Evolutionary conservation across 768 basidiomycete species (phyloP).

Genomic region (Mycena capillaripes): DNA sequence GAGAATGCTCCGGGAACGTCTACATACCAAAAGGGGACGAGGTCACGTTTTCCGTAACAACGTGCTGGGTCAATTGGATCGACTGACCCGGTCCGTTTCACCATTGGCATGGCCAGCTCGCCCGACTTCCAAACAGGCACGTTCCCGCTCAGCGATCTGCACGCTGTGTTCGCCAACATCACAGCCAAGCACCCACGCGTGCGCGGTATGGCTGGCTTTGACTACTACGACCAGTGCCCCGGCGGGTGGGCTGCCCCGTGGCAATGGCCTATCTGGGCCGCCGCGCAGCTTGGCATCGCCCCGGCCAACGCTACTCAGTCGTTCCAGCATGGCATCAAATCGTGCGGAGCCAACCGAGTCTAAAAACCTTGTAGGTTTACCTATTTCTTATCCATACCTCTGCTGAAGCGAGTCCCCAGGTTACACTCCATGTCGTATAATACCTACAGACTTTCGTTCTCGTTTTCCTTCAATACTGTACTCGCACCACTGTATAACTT

Average conservation of each 20-base stretch:
- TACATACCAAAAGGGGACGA: no score
- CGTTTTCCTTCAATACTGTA: not conserved
- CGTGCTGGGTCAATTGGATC: no score
- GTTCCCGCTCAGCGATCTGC: conserved; percentile 8
- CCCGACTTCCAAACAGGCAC: conserved; percentile 4
- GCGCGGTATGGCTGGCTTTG: conserved; percentile 8
- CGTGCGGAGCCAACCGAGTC: conserved; percentile 7
- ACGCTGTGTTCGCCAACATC: conserved; percentile 1
- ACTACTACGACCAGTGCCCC: conserved; percentile 8
- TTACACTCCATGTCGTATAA: conserved; percentile 1
- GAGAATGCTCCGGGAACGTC: no score
- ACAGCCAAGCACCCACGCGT: conserved; percentile 1
- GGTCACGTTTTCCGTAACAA: no score
- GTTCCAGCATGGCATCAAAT: not conserved
- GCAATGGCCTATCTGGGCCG: conserved; percentile 7
- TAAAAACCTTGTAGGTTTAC: not conserved
- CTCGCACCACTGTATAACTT: not conserved
- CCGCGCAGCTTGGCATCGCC: conserved; percentile 4
- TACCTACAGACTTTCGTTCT: conserved; percentile 6
- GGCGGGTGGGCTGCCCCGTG: conserved; percentile 1
- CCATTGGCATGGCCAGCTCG: conserved; percentile 4
- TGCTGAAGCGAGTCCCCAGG: conserved; percentile 3
- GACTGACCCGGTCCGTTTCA: not conserved
- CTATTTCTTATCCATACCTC: conserved; percentile 7
- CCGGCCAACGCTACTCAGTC: conserved; percentile 5